These are phyloP conservation scores for Pachyrhizus erosus DNA, from an alignment of 306 rosid species.

Conservation along the genomic window DNA sequence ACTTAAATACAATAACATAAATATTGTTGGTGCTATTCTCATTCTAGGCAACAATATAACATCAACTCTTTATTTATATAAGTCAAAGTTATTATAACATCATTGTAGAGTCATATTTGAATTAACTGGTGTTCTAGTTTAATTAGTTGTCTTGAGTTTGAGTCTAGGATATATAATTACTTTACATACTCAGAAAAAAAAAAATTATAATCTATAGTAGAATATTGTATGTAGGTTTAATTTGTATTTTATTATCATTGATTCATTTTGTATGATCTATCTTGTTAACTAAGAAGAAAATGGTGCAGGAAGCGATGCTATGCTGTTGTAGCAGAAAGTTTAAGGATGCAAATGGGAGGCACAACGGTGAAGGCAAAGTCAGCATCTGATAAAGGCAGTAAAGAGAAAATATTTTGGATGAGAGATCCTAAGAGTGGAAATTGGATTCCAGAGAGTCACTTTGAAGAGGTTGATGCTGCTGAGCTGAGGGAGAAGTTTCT, in stretches of 20 bases:
- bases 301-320: constrained; percentile 41
- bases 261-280: too few relatives aligned
- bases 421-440: constrained; percentile 68
- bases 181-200: too few relatives aligned
- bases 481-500: constrained; percentile 62
- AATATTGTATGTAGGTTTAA: too few relatives aligned
- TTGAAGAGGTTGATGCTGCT: constrained; percentile 54
- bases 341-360: constrained; percentile 26
- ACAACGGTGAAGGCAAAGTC: neutral
- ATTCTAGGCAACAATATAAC: too few relatives aligned
- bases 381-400: neutral
- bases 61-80: neutral
- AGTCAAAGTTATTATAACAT: too few relatives aligned
- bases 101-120: too few relatives aligned
- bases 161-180: too few relatives aligned
- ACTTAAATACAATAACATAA: neutral
- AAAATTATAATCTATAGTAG: too few relatives aligned
- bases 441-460: constrained; percentile 74
- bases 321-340: constrained; percentile 27
- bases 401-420: constrained; percentile 62
- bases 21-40: neutral
- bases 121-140: too few relatives aligned
- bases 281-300: neutral
- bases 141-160: too few relatives aligned
- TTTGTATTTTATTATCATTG: too few relatives aligned